Conservation (phyloP, 2,329 filamentous ascomycete species). For the Exophiala xenobiotica region DNA sequence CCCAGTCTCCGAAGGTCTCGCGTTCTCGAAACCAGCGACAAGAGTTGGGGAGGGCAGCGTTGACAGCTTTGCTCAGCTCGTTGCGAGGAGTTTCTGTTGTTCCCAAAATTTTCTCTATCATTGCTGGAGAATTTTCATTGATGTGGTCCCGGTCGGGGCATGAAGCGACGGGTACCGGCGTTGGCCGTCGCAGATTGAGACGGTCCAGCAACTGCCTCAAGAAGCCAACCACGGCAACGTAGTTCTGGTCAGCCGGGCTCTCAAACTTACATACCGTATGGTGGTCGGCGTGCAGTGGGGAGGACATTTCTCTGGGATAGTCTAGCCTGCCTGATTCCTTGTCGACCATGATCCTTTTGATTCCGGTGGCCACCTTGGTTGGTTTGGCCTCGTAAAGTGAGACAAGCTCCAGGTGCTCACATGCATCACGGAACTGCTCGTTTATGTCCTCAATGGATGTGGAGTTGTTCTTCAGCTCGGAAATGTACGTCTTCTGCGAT, state of each 20-base stretch:
- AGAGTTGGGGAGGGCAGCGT: constrained; percentile 10
- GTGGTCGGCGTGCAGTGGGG: constrained; percentile 38
- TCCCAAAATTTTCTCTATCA: too few relatives aligned
- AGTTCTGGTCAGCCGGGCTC: constrained; percentile 30
- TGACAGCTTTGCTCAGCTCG: constrained; percentile 14
- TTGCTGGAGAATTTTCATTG: too few relatives aligned
- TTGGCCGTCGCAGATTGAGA: too few relatives aligned
- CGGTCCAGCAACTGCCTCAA: constrained; percentile 11
- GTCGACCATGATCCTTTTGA: constrained; percentile 21
- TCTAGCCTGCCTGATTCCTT: constrained; percentile 45
- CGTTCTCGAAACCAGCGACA: too few relatives aligned
- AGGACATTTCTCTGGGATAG: constrained; percentile 43
- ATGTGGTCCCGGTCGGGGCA: too few relatives aligned
- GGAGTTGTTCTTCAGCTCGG: constrained; percentile 41
- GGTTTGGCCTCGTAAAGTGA: constrained; percentile 51
- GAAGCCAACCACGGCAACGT: constrained; percentile 19
- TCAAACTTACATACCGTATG: constrained; percentile 35
- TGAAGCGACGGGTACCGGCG: too few relatives aligned
- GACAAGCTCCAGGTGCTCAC: constrained; percentile 38
- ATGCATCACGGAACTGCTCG: constrained; percentile 45
- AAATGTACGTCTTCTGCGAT: constrained; percentile 40
- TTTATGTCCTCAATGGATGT: constrained; percentile 42
- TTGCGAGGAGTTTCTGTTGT: constrained; percentile 5
- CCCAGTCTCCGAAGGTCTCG: too few relatives aligned
- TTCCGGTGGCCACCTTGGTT: constrained; percentile 32